phyloP scores from a whole-genome alignment of 2,329 filamentous ascomycete genomes.

The Colletotrichum spaethianum region DNA sequence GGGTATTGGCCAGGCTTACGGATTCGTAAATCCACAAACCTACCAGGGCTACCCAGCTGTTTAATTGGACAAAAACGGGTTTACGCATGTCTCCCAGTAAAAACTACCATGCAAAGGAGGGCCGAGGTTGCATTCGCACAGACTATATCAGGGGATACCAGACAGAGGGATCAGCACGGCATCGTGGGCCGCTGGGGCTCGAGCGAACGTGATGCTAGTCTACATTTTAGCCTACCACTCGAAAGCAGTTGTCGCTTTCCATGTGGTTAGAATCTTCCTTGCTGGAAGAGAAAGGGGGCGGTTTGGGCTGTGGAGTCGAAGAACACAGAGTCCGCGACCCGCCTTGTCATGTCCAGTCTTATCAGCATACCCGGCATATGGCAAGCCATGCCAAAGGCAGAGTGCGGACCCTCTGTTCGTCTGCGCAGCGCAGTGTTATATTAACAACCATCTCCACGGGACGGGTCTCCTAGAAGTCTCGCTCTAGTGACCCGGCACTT shows the following conservation, averaged over 20 bases:
- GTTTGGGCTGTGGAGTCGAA: conserved; percentile 34
- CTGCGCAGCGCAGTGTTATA: not conserved
- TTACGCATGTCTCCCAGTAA: not conserved
- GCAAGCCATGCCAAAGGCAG: not conserved
- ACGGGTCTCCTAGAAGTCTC: not conserved
- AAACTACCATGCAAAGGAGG: not conserved
- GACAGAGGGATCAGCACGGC: conserved; percentile 14
- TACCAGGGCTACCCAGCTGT: not conserved
- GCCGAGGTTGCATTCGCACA: conserved; percentile 36
- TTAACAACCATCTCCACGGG: not conserved
- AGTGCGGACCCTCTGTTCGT: not conserved
- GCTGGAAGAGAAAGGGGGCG: conserved; percentile 13
- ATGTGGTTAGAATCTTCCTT: not conserved
- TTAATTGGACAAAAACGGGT: not conserved
- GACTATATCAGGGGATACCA: not conserved
- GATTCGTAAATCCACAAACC: not conserved
- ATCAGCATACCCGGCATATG: conserved; percentile 6
- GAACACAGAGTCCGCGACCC: not conserved
- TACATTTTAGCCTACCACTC: not conserved
- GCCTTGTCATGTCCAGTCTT: not conserved
- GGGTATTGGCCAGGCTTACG: not conserved
- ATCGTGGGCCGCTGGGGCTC: not conserved
- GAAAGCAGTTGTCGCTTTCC: not conserved
- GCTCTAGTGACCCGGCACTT: not conserved
- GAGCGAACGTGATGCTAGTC: conserved; percentile 17